Base-by-base conservation (phyloP, 495 filamentous ascomycete genomes). In the Articulospora tetracladia region DNA sequence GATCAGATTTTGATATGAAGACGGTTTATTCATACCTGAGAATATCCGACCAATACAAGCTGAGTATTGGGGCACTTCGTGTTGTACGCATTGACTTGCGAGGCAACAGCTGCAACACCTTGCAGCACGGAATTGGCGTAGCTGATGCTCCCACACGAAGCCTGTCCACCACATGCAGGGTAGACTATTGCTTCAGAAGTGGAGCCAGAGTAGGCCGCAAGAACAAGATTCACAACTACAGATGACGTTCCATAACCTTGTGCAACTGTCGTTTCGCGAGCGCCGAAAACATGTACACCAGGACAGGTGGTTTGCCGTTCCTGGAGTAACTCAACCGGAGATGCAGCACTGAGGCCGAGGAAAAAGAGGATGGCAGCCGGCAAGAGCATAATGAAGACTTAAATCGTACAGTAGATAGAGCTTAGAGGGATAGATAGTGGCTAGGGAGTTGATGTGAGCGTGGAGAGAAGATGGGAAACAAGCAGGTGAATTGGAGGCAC, bases 41-140 rank as follows among this genome's bases (percentile, higher is more conserved):
- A 84, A 71, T 87, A 87, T 28, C 84, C 84, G 49, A 86, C 77
- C 2, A 87, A 64, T 4, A 86, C 80, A 49, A 87, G 71, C 70
- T 83, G 69, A 1, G 81, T 84, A 61, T 72, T 68, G 1, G 84
- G 84, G 62, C 84, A 87, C 54, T 73, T 62, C 22, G 68, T 61
- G 64, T 83, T 77, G 70, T 78, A 81, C 30, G 69, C 71, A 44
- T 73, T 86, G 10, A 87, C 83, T 1, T 81, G 82, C 26, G 67
- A 77, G 25, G 78, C 77, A 1, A 84, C 82, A 23, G 79, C 81
- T 2, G 63, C 48, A 48, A 79, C 83, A 22, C 84, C 83, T 60
- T 77, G 71, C 17, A 66, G 62, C 6, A 77, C 81, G 26, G 80
- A 84, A 59, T 70, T 76, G 15, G 77, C 79, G 63, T 86, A 86